Evolutionary conservation across 2,329 filamentous ascomycete genomes (phyloP).

Genomic region (Corinectria fuckeliana): DNA sequence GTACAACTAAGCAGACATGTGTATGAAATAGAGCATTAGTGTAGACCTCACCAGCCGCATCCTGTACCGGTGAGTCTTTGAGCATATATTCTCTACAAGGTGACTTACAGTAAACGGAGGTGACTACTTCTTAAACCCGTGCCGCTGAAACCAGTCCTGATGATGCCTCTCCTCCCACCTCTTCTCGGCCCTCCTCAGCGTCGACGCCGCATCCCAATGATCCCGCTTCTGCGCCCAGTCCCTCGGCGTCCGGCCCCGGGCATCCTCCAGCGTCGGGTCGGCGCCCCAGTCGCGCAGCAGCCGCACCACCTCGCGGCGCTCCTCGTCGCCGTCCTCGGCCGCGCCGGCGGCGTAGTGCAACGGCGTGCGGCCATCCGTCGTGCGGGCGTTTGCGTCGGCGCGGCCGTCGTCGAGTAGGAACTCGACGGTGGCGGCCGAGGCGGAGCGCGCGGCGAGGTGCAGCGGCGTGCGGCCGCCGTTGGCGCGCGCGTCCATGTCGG

Average conservation of each 20-base stretch:
- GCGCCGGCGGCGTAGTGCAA: constrained; percentile 43
- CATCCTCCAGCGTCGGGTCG: constrained; percentile 39
- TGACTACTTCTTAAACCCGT: constrained; percentile 31
- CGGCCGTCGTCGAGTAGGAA: constrained; percentile 40
- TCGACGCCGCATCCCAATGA: constrained; percentile 42
- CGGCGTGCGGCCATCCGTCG: constrained; percentile 40
- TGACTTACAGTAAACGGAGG: not conserved
- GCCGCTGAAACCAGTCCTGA: constrained; percentile 39
- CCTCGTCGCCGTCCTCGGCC: constrained; percentile 41
- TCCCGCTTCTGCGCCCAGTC: constrained; percentile 43
- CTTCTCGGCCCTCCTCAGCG: constrained; percentile 42
- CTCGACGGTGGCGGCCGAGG: constrained; percentile 40
- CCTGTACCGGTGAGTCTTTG: no score
- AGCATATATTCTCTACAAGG: not conserved
- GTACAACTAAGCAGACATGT: not conserved
- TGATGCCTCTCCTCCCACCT: constrained; percentile 43
- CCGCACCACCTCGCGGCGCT: constrained; percentile 40
- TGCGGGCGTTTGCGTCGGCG: constrained; percentile 39
- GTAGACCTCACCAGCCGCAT: no score
- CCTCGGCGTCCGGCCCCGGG: constrained; percentile 37
- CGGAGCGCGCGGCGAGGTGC: constrained; percentile 41
- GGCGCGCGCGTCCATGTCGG: constrained; percentile 36
- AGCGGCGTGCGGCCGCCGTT: constrained; percentile 42
- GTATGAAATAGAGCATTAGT: no score
- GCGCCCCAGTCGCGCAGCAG: constrained; percentile 40